Evolutionary conservation across 73 alveolate genomes (phyloP).

Genomic region (Stentor roeselii): DNA sequence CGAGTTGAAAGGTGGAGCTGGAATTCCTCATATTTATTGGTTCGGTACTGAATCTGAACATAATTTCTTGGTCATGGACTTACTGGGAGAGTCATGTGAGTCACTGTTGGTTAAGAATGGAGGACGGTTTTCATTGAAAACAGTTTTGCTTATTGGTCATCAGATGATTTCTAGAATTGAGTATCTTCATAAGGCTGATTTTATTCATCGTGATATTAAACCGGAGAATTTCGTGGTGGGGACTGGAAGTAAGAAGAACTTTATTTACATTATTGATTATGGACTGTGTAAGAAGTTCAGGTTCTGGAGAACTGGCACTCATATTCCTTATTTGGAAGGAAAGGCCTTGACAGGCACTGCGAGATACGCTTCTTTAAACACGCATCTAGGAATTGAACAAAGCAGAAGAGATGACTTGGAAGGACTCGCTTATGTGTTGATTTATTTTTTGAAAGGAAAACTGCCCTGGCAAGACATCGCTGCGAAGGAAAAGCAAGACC

Average conservation of each 20-base stretch:
- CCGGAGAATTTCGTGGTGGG: constrained; percentile 81
- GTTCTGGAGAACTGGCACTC: constrained; percentile 35
- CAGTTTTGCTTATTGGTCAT: constrained; percentile 59
- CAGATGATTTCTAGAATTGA: constrained; percentile 60
- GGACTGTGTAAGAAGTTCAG: constrained; percentile 67
- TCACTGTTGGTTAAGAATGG: constrained; percentile 36
- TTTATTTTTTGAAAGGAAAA: constrained; percentile 50
- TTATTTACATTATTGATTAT: constrained; percentile 60
- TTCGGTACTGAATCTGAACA: constrained; percentile 59
- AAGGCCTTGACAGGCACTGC: constrained; percentile 79
- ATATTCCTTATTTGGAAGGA: constrained; percentile 52
- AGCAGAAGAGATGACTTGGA: constrained; percentile 83
- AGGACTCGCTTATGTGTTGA: constrained; percentile 54
- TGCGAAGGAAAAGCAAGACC: constrained; percentile 42
- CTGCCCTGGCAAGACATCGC: constrained; percentile 68
- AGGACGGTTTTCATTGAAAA: constrained; percentile 54
- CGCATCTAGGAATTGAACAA: constrained; percentile 73
- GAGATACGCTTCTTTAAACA: constrained; percentile 59
- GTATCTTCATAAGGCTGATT: constrained; percentile 59
- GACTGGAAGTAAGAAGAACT: constrained; percentile 44
- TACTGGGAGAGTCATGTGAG: constrained; percentile 57
- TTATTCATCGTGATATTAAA: constrained; percentile 74
- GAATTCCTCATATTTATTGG: constrained; percentile 50
- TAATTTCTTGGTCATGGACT: constrained; percentile 66
- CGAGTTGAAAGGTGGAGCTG: constrained; percentile 35